Conservation (phyloP, 495 filamentous ascomycete genomes). For the Aspergillus sparsus region DNA sequence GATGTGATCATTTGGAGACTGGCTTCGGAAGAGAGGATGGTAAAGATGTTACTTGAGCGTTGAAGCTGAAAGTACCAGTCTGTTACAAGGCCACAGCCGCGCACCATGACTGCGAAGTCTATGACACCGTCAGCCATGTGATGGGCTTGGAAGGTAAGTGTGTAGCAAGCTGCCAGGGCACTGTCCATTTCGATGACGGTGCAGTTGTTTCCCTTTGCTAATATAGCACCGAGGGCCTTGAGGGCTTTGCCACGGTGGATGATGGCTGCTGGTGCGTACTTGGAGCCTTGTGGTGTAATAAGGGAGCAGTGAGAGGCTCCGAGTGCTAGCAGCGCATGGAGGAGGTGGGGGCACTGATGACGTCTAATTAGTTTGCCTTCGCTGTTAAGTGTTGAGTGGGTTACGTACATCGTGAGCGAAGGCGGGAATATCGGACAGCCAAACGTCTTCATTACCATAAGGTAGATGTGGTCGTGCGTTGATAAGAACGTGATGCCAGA, state of each 20-base stretch:
- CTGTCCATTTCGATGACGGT: constrained; percentile 43
- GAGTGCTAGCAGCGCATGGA: constrained; percentile 62
- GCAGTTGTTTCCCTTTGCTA: constrained; percentile 37
- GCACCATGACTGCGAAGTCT: constrained; percentile 64
- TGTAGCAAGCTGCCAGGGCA: constrained; percentile 59
- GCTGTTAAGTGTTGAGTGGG: too few species aligned
- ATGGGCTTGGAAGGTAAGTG: constrained; percentile 61
- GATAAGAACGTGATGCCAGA: constrained; percentile 63
- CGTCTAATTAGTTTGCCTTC: too few species aligned
- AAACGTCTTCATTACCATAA: constrained; percentile 56
- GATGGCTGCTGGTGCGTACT: constrained; percentile 44
- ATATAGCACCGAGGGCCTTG: constrained; percentile 50
- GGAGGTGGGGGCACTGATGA: constrained; percentile 40
- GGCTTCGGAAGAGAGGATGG: constrained; percentile 46
- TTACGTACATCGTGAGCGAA: constrained; percentile 55
- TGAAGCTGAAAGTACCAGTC: constrained; percentile 42
- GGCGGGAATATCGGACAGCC: constrained; percentile 59
- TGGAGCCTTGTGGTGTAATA: constrained; percentile 25
- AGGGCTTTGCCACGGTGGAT: constrained; percentile 59
- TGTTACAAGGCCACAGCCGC: constrained; percentile 57
- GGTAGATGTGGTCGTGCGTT: constrained; percentile 61
- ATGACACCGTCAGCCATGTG: constrained; percentile 59
- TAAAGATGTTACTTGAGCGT: constrained; percentile 41
- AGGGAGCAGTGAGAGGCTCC: constrained; percentile 54
- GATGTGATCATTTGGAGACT: constrained; percentile 29